phyloP scores from a whole-genome alignment of 148 eudicot species.

The Nyssa sinensis region DNA sequence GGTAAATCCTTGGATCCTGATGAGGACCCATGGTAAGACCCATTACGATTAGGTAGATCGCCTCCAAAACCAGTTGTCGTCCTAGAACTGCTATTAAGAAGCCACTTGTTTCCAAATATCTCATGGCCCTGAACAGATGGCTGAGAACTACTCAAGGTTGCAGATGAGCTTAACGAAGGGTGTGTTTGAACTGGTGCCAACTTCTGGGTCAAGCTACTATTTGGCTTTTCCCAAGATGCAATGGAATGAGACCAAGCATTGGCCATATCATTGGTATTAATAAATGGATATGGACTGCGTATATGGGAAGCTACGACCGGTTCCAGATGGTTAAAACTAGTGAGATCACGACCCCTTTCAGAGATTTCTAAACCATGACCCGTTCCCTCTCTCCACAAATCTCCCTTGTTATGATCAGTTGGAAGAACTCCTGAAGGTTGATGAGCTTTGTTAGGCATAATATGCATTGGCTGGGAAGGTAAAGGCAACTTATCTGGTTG shows the following conservation, averaged over 20 bases:
- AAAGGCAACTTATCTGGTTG: constrained; percentile 35
- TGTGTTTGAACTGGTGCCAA: constrained; percentile 33
- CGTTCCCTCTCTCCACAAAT: constrained; percentile 37
- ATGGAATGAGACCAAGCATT: constrained; percentile 48
- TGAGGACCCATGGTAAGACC: constrained; percentile 49
- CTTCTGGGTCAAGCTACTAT: constrained; percentile 32
- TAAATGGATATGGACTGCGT: constrained; percentile 30
- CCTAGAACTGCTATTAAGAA: constrained; percentile 31
- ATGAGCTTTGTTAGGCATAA: constrained; percentile 28
- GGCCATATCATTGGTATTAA: constrained; percentile 36
- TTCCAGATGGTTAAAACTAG: constrained; percentile 31
- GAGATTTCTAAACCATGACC: constrained; percentile 25
- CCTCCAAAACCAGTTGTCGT: constrained; percentile 29
- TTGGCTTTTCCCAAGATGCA: constrained; percentile 43
- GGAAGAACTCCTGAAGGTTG: constrained; percentile 31
- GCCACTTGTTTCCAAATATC: constrained; percentile 35
- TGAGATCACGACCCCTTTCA: constrained; percentile 30
- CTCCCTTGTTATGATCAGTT: constrained; percentile 34
- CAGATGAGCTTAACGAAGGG: constrained; percentile 32
- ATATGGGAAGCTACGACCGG: constrained; percentile 29
- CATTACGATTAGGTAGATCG: constrained; percentile 31
- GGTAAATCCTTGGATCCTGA: constrained; percentile 35
- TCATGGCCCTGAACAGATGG: constrained; percentile 37
- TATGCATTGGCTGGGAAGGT: constrained; percentile 28
- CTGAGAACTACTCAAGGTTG: constrained; percentile 30